Base-by-base conservation (phyloP, 495 filamentous ascomycete genomes). In the Aspergillus conjunctus region DNA sequence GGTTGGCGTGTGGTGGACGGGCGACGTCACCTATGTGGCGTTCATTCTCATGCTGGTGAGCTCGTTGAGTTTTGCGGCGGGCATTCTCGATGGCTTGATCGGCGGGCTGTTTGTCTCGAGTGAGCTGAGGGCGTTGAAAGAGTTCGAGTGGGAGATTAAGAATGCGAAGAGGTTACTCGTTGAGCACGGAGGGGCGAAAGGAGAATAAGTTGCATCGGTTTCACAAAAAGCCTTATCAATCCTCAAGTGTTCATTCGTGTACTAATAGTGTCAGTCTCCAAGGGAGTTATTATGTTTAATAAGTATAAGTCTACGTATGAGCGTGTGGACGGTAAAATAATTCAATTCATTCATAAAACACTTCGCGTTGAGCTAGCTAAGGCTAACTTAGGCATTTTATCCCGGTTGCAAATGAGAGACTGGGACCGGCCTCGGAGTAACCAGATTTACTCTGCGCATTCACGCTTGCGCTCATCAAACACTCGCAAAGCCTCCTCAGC, bases 111-210 rank as follows among this genome's bases (percentile, higher is more conserved):
- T 98, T 66, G 87, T 96, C 62, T 85, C 87, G 12, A 85, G 84
- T 64, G 94, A 98, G 76, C 62, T 96, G 59, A 79, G 91, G 60
- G 87, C 91, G 14, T 75, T 98, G n/a, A 88, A 86, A 65, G 94
- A 98, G 76, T 98, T 97, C 75, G 87, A 94, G 67, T 96, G 92
- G 88, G 95, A 98, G 77, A 87, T 98, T 14, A 74, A 75, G 52
- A 94, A 89, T 74, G 88, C 88, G 34, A 85, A 73, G 61, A 68
- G 67, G 26, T 43, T 78, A 43, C 68, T 70, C 11, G 58, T 69
- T 57, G 63, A 54, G 56, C 44, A 21, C 9, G 20, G 20, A 20
- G 17, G 10, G 44, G 44, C 9, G 8, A 20, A 48, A 21, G 20
- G 37, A n/a, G 37, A 41, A 12, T 41, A 41, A 41, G 8, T 41